Conservation (phyloP, 139 green algal genomes). For the Chlamydomonas incerta region DNA sequence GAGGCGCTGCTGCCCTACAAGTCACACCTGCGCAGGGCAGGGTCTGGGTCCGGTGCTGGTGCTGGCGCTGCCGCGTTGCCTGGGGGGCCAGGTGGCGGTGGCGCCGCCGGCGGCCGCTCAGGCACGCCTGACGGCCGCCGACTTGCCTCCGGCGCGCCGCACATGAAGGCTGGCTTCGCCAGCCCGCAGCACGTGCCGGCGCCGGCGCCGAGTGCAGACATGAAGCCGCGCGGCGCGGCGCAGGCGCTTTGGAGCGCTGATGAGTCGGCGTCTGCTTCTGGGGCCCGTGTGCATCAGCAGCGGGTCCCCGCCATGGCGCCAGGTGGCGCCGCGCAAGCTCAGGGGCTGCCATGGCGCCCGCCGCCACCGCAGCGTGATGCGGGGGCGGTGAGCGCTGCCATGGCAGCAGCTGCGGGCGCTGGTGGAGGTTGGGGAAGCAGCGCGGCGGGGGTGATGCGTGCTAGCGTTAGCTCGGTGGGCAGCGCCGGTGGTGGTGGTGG, state of each 20-base stretch:
- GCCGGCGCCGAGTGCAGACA: background rate
- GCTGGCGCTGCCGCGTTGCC: too few relatives aligned
- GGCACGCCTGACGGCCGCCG: conserved; percentile 20
- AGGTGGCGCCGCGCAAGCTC: too few relatives aligned
- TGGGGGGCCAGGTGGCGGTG: background rate
- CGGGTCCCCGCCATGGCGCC: background rate
- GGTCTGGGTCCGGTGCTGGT: background rate
- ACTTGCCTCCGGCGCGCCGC: background rate
- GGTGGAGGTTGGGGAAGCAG: background rate
- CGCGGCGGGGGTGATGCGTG: too few relatives aligned
- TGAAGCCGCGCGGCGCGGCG: background rate
- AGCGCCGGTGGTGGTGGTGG: background rate
- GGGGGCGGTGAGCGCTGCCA: background rate
- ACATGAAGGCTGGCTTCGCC: background rate
- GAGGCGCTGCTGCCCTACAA: conserved; percentile 35
- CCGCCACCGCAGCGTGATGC: background rate
- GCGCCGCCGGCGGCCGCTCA: background rate
- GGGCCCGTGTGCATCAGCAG: background rate
- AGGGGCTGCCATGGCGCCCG: background rate
- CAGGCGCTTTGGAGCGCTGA: background rate
- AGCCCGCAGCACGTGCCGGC: conserved; percentile 1
- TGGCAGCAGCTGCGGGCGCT: background rate
- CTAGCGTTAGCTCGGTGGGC: too few relatives aligned
- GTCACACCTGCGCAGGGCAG: background rate
- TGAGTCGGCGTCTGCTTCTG: background rate